Conservation (phyloP, 148 eudicot species). For the Cornus controversa region DNA sequence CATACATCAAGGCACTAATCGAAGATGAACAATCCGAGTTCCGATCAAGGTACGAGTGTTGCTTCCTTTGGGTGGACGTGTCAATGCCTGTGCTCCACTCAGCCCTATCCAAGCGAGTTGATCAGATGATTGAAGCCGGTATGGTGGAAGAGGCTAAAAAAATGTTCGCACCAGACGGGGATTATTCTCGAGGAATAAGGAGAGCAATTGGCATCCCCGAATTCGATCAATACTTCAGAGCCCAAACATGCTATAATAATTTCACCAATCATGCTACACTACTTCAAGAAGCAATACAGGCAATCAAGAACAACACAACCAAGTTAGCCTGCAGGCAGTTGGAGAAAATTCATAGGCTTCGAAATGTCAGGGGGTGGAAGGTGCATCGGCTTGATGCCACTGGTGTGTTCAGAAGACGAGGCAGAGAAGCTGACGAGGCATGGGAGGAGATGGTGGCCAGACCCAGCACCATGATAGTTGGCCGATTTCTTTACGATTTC, state of each 20-base stretch:
- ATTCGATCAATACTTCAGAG: slow-evolving; percentile 48
- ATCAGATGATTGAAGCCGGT: slow-evolving; percentile 64
- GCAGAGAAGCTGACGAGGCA: slow-evolving; percentile 35
- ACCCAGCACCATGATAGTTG: slow-evolving; percentile 36
- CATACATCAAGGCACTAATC: slow-evolving; percentile 51
- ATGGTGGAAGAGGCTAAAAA: slow-evolving; percentile 54
- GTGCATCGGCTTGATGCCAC: slow-evolving; percentile 68
- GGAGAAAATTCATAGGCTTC: slow-evolving; percentile 49
- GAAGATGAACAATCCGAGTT: slow-evolving; percentile 30
- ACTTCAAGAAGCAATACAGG: slow-evolving; percentile 36
- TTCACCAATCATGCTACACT: slow-evolving; percentile 19
- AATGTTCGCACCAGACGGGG: slow-evolving; percentile 33
- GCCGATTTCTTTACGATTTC: slow-evolving; percentile 26
- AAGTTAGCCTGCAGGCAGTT: slow-evolving; percentile 45
- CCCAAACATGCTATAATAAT: slow-evolving; percentile 5
- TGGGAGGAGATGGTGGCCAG: slow-evolving; percentile 51
- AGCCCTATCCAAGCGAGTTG: slow-evolving; percentile 53
- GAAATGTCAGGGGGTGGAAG: slow-evolving; percentile 52
- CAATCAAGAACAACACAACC: slow-evolving; percentile 51
- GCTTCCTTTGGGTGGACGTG: slow-evolving; percentile 80
- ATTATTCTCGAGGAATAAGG: slow-evolving; percentile 63
- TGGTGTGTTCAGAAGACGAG: slow-evolving; percentile 35
- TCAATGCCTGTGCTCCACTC: slow-evolving; percentile 36
- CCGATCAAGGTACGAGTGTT: slow-evolving; percentile 49
- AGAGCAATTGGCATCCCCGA: slow-evolving; percentile 75